Conservation (phyloP, 1,284 basidiomycete genomes). For the Meira nashicola region DNA sequence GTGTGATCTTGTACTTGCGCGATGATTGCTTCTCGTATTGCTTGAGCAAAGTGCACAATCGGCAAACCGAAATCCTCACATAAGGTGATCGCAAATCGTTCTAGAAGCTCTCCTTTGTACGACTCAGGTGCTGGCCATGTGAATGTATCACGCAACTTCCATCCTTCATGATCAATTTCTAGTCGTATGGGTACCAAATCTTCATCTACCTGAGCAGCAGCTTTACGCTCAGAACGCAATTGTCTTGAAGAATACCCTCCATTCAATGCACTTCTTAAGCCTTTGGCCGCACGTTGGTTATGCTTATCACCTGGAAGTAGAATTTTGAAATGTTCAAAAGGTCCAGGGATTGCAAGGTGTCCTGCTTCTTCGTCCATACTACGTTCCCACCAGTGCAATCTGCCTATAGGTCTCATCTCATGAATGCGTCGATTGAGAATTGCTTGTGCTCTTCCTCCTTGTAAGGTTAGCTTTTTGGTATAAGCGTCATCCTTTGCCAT, state of each 20-base stretch:
- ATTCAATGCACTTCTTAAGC: constrained; percentile 27
- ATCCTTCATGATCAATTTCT: constrained; percentile 81
- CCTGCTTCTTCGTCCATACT: constrained; percentile 25
- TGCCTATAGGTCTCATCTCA: constrained; percentile 28
- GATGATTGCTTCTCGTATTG: constrained; percentile 78
- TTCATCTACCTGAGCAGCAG: constrained; percentile 55
- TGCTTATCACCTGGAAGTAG: constrained; percentile 41
- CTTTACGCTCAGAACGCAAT: constrained; percentile 56
- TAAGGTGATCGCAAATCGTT: constrained; percentile 79
- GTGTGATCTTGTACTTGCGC: constrained; percentile 75
- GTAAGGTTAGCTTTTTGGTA: constrained; percentile 51
- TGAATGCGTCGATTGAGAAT: constrained; percentile 34
- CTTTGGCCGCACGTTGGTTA: constrained; percentile 61
- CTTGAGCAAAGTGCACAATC: constrained; percentile 62
- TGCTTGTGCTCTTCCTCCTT: constrained; percentile 28
- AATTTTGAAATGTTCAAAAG: constrained; percentile 29
- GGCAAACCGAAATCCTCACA: constrained; percentile 86
- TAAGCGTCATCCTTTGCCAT: constrained; percentile 60
- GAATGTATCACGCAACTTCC: constrained; percentile 90
- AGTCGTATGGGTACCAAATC: constrained; percentile 85
- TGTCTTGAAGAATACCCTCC: constrained; percentile 31
- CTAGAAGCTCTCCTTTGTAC: constrained; percentile 84
- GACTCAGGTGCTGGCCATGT: constrained; percentile 73
- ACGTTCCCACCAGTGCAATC: constrained; percentile 45
- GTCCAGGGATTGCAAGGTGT: constrained; percentile 21